These are phyloP conservation scores for Aphanomyces cochlioides DNA, from an alignment of 352 stramenopile species.

Conservation along the genomic window DNA sequence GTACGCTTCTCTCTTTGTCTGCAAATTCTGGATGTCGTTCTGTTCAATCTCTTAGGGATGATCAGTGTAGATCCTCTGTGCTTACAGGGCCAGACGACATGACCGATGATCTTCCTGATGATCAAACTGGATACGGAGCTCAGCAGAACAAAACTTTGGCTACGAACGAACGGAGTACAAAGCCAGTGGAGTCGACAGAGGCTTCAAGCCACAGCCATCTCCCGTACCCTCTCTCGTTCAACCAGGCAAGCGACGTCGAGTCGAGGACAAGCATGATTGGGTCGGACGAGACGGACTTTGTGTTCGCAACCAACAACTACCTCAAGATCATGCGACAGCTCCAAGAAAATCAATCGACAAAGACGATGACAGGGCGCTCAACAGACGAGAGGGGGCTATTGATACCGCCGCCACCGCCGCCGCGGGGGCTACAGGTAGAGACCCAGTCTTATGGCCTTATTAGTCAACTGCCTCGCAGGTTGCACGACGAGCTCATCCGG, in stretches of 20 bases:
- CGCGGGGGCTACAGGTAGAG: no score
- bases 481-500: no score
- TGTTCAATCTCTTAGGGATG: background rate
- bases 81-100: background rate
- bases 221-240: conserved; percentile 11
- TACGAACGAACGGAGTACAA: no score
- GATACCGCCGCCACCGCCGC: no score
- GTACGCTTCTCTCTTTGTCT: background rate
- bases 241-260: conserved; percentile 13
- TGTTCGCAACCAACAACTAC: conserved; percentile 25
- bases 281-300: conserved; percentile 24
- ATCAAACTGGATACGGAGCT: background rate
- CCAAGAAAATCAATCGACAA: background rate
- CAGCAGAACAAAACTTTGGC: background rate
- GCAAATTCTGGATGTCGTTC: background rate
- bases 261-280: conserved; percentile 15
- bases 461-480: no score
- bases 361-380: background rate
- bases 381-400: no score
- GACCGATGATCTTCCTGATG: no score
- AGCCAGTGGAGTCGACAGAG: no score
- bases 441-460: no score
- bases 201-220: no score
- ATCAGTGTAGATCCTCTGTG: background rate
- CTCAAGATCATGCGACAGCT: conserved; percentile 17